These are phyloP conservation scores for Fusarium nematophilum DNA, from an alignment of 2,329 filamentous ascomycete species.

Conservation along the genomic window DNA sequence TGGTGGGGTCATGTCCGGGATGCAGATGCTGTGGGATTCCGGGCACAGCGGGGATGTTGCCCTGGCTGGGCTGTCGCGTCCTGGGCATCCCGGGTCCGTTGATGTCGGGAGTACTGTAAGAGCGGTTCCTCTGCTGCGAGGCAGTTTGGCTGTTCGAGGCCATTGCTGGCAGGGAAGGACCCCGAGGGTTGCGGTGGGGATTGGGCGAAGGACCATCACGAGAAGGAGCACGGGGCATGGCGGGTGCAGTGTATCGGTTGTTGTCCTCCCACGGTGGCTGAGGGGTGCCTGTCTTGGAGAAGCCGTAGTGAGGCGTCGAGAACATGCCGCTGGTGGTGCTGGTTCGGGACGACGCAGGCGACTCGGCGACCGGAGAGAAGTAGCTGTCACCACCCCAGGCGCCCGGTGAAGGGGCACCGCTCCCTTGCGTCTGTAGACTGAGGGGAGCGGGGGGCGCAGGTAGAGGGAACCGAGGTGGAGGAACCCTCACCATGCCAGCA, in stretches of 20 bases:
- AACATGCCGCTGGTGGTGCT: constrained; percentile 83
- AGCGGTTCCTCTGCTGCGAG: constrained; percentile 80
- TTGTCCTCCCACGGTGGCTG: constrained; percentile 78
- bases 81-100: constrained; percentile 74
- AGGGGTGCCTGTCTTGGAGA: constrained; percentile 77
- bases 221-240: constrained; percentile 83
- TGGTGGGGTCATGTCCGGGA: constrained; percentile 68
- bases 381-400: constrained; percentile 81
- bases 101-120: constrained; percentile 95
- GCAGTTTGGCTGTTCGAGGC: constrained; percentile 66
- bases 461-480: constrained; percentile 79
- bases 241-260: constrained; percentile 89
- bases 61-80: constrained; percentile 65
- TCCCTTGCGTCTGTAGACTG: constrained; percentile 72
- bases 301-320: constrained; percentile 65
- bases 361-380: constrained; percentile 89
- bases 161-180: constrained; percentile 84
- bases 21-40: constrained; percentile 79
- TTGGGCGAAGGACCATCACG: constrained; percentile 78
- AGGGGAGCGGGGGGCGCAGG: constrained; percentile 68
- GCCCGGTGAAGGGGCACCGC: constrained; percentile 67
- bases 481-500: constrained; percentile 66
- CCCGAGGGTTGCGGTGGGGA: constrained; percentile 74
- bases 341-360: constrained; percentile 79
- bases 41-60: constrained; percentile 75